Percentiles rank a stretch among this genome's conserved stretches.
phyloP scores from a whole-genome alignment of 352 stramenopile species.

The Phytophthora syringae region DNA sequence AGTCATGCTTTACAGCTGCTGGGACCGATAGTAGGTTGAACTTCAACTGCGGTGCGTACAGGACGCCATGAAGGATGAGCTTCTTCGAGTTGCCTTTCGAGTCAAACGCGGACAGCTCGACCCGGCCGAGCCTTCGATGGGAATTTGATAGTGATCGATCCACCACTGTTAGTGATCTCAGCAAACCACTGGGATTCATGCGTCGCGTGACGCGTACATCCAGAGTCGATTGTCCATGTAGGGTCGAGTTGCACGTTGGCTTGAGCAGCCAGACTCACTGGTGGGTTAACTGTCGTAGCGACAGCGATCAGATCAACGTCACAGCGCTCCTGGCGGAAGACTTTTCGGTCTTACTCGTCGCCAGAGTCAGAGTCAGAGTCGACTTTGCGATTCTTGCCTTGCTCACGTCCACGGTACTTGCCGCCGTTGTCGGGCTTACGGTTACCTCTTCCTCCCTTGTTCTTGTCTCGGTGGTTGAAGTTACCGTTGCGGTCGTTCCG shows the following conservation, averaged over 20 bases:
- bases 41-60: too few relatives aligned
- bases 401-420: background rate
- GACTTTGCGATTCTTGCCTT: background rate
- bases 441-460: background rate
- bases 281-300: conserved; percentile 2
- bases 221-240: too few relatives aligned
- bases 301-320: conserved; percentile 7
- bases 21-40: too few relatives aligned
- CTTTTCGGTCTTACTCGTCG: background rate
- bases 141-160: conserved; percentile 16
- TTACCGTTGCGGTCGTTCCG: background rate
- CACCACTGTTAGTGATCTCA: background rate
- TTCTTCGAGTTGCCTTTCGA: conserved; percentile 17
- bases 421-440: too few relatives aligned
- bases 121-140: conserved; percentile 12
- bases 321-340: conserved; percentile 1
- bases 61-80: too few relatives aligned
- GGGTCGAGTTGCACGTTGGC: background rate
- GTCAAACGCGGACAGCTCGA: conserved; percentile 21
- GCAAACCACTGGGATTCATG: conserved; percentile 18
- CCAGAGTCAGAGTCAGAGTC: background rate
- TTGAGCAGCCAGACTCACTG: background rate
- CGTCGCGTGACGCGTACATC: conserved; percentile 23
- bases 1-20: conserved; percentile 10
- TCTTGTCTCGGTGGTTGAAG: background rate